Evolutionary conservation across 2,329 filamentous ascomycete species (phyloP), one percentile per base, ranked within the genome.

Genomic region (Harringtonia lauricola): DNA sequence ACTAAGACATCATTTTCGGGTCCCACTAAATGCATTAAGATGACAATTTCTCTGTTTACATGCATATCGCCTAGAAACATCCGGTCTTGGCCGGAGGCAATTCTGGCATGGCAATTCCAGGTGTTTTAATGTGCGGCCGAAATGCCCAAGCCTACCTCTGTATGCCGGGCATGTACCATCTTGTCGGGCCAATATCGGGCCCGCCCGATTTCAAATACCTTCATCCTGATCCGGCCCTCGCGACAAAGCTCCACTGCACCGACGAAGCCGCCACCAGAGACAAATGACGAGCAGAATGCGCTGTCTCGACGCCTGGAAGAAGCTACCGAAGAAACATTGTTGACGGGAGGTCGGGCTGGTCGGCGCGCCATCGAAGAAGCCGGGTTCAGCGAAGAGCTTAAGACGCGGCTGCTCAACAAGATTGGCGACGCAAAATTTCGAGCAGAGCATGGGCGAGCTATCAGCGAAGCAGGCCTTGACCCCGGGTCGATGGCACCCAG

Each of bases 341-440:
- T 76, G 24, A 72, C 69, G 2, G 76, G 75, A 28, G 76, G 77
- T n/a, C 64, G 65, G 44, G 70, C 76, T 13, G 76, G 77, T n/a
- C 67, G 67, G 35, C 72, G 68, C 22, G 74, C 77, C 6, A 61
- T 81, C 19, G 68, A 79, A 52, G 74, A 81, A 46, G 74, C 76
- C 8, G 76, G 76, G 7, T 81, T 83, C 60, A 76, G 74, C 29
- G 71, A 76, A 8, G 76, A 80, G 52, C 63, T 83, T 24, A 81
- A 81, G 51, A 63, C 69, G 43, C 69, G 65, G 44, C 64, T 83
- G 0, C 59, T 80, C 9, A 64, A 68, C 42, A 79, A 72, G 54
- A 65, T 83, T 8, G 65, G 74, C 43, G 64, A 70, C 36, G 70
- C 74, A 2, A 63, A 71, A 9, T 79, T 81, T 53, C 59, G 62